phyloP scores from a whole-genome alignment of 202 grass and related monocot genomes.

The Sporobolus alterniflorus region DNA sequence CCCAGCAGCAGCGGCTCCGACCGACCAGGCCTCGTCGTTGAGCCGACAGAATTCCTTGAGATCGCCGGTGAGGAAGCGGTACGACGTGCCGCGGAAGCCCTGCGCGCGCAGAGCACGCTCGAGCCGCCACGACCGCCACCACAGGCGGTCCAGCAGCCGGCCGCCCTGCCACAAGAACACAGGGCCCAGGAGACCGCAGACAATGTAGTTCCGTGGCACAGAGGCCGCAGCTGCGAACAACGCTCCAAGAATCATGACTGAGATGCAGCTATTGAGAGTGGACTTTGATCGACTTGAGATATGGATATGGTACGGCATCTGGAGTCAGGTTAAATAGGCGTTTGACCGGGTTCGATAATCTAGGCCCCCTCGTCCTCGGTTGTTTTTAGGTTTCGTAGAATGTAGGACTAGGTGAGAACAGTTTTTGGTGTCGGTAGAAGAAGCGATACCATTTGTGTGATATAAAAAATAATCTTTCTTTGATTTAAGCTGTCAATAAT shows the following conservation, averaged over 20 bases:
- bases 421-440: no score
- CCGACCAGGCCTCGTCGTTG: constrained; percentile 26
- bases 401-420: background rate
- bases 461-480: no score
- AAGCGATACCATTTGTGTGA: background rate
- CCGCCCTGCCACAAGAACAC: constrained; percentile 29
- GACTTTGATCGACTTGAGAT: constrained; percentile 25
- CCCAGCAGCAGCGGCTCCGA: constrained; percentile 48
- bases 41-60: constrained; percentile 29
- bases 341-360: background rate
- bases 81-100: constrained; percentile 56
- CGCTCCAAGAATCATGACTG: constrained; percentile 24
- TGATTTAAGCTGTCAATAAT: no score
- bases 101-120: constrained; percentile 51
- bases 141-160: constrained; percentile 32
- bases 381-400: constrained; percentile 21
- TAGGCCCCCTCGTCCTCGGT: background rate
- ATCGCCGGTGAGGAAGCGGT: constrained; percentile 60
- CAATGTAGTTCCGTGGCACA: constrained; percentile 27
- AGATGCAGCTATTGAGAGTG: background rate
- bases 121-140: constrained; percentile 53
- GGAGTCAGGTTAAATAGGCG: constrained; percentile 5
- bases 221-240: constrained; percentile 7
- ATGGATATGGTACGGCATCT: background rate
- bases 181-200: constrained; percentile 2